A percentile compares a stretch with the other conserved stretches of the same genome.
These are phyloP conservation scores for Jimgerdemannia flammicorona DNA, from an alignment of 192 early-diverging fungal genomes.

Conservation along the genomic window DNA sequence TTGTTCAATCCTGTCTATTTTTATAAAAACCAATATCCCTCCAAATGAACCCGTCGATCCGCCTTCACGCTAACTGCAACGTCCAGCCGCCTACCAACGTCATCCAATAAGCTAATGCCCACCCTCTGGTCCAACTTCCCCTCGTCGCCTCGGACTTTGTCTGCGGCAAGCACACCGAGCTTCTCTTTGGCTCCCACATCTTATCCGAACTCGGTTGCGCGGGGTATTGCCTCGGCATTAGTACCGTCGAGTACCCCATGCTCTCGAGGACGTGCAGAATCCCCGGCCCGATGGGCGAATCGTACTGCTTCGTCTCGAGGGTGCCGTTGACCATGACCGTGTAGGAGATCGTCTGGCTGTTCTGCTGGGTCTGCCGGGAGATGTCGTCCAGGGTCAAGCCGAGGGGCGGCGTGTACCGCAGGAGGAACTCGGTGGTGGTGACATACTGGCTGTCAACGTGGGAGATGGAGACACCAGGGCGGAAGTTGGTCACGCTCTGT, in stretches of 20 bases:
- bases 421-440: slow-evolving; percentile 25
- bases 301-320: slow-evolving; percentile 6
- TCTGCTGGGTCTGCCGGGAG: slow-evolving; percentile 4
- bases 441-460: slow-evolving; percentile 26
- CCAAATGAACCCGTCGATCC: not conserved
- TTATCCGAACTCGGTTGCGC: not conserved
- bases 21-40: no score
- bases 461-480: slow-evolving; percentile 21
- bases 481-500: slow-evolving; percentile 7
- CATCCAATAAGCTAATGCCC: not conserved
- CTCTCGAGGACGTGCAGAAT: slow-evolving; percentile 27
- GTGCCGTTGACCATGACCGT: slow-evolving; percentile 14
- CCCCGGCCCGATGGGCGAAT: slow-evolving; percentile 29
- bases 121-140: not conserved
- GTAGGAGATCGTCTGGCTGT: slow-evolving; percentile 9
- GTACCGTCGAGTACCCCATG: slow-evolving; percentile 28
- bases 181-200: not conserved
- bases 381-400: slow-evolving; percentile 23
- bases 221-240: not conserved
- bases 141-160: not conserved
- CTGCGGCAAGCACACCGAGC: no score
- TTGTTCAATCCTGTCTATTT: no score
- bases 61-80: not conserved
- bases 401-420: slow-evolving; percentile 10
- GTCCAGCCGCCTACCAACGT: not conserved